A percentile compares a stretch with the other conserved stretches of the same genome.
Evolutionary conservation across 2,329 filamentous ascomycete genomes (phyloP).

Genomic region (Coniochaeta sp.): DNA sequence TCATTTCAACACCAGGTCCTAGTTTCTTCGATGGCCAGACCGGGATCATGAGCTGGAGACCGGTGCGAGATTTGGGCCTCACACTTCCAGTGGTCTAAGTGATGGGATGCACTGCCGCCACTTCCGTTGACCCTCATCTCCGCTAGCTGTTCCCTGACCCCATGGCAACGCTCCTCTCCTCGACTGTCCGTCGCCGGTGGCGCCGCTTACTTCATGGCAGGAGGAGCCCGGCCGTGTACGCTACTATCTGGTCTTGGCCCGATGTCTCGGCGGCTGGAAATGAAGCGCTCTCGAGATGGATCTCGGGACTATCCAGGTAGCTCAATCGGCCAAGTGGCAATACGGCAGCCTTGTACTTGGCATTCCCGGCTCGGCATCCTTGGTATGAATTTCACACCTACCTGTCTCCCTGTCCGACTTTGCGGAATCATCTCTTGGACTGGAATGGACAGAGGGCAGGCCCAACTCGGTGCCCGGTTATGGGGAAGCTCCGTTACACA

Average conservation of each 20-base stretch:
- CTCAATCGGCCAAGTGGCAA: not conserved
- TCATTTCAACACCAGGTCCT: no score
- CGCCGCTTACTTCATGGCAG: not conserved
- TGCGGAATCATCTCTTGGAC: not conserved
- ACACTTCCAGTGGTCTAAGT: not conserved
- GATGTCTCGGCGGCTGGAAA: not conserved
- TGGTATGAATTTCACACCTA: not conserved
- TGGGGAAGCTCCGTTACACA: not conserved
- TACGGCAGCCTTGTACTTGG: not conserved
- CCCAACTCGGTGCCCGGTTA: not conserved
- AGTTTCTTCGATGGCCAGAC: no score
- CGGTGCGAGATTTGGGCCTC: not conserved
- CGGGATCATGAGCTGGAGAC: not conserved
- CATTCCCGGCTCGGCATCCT: not conserved
- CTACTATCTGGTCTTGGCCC: not conserved
- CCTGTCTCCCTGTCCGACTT: not conserved
- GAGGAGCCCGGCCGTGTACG: not conserved
- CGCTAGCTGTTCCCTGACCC: not conserved
- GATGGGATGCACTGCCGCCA: not conserved
- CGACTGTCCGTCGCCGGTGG: not conserved
- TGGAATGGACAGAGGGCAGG: not conserved
- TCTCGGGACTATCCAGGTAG: not conserved
- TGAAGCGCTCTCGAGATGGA: not conserved
- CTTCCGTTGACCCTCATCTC: not conserved
- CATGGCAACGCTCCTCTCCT: not conserved